Evolutionary conservation across 345 rosid genomes (phyloP), one percentile per base, ranked within the genome.

Genomic region (Eucalyptus tenuipes): DNA sequence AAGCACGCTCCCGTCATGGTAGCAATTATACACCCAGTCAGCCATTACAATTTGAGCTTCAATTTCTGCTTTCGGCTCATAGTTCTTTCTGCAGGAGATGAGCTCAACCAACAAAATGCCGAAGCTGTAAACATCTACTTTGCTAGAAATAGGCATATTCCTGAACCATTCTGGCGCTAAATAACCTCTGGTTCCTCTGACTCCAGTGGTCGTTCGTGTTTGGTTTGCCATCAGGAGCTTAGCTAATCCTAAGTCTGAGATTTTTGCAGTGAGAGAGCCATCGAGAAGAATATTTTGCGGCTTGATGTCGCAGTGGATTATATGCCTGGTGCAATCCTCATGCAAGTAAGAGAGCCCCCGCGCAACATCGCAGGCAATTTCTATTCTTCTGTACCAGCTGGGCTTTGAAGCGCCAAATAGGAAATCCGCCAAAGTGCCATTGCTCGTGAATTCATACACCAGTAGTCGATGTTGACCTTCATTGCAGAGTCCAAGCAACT

Each of bases 121-220:
- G 13, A 90, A 90, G 86, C 93, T 90, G 59, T 89, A 91, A 17
- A 90, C 90, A 47, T 91, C 93, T 29, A 86, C 93, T 75, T 91
- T 91, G 47, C 52, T 87, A 12, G 91, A 88, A 61, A 89, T 49
- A 68, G 86, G 75, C 45, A 42, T 24, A 86, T 53, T 86, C 50
- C 48, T 61, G 57, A 79, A 87, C 90, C 90, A 89, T 47, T 89
- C 89, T 47, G 89, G 90, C 3, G 90, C 90, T 29, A 87, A 29
- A 45, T 89, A 87, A 17, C 89, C 89, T 57, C 40, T 75, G 2
- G 87, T 89, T 44, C 90, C 90, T 44, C 89, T 55, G 5, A 89
- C 49, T 5, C 27, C 87, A 14, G 89, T 89, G 22, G 10, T 15
- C 13, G 88, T 86, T 14, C 79, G 79, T 16, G 86, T 89, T 40